phyloP scores from a whole-genome alignment of 2,329 filamentous ascomycete genomes.

The Colletotrichum abscissum region DNA sequence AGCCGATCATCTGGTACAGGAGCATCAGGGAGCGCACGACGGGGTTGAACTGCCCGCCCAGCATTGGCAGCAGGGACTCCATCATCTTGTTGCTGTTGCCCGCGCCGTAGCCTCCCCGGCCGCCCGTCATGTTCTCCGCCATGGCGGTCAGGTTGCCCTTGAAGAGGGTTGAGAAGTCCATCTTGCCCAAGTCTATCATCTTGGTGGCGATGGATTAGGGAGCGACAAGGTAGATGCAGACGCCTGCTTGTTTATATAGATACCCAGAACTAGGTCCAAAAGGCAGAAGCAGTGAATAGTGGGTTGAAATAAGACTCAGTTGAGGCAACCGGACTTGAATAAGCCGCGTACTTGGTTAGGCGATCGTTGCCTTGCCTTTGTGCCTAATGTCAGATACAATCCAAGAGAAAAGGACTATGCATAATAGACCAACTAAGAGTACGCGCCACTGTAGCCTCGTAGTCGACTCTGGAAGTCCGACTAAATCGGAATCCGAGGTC shows the following conservation, averaged over 20 bases:
- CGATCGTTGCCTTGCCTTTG: background rate
- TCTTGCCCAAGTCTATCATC: slow-evolving; percentile 28
- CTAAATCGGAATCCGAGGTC: background rate
- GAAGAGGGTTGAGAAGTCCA: slow-evolving; percentile 32
- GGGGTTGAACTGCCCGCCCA: slow-evolving; percentile 37
- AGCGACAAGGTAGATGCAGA: background rate
- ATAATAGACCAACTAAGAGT: background rate
- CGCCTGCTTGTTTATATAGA: background rate
- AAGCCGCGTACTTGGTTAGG: background rate
- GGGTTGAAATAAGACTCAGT: background rate
- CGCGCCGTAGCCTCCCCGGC: slow-evolving; percentile 8
- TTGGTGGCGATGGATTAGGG: background rate
- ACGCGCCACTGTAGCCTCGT: slow-evolving; percentile 1
- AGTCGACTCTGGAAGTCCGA: background rate
- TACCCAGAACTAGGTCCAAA: background rate
- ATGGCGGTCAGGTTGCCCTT: slow-evolving; percentile 30
- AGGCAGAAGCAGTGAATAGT: background rate
- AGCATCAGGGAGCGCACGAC: slow-evolving; percentile 41
- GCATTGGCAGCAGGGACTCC: slow-evolving; percentile 33
- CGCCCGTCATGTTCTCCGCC: slow-evolving; percentile 32
- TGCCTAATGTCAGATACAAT: background rate
- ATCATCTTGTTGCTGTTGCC: slow-evolving; percentile 32
- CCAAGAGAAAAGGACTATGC: background rate
- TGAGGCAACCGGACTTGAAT: background rate
- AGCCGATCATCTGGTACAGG: slow-evolving; percentile 57